Evolutionary conservation across 106 monocot genomes (phyloP).

Genomic region (Allium sativum): DNA sequence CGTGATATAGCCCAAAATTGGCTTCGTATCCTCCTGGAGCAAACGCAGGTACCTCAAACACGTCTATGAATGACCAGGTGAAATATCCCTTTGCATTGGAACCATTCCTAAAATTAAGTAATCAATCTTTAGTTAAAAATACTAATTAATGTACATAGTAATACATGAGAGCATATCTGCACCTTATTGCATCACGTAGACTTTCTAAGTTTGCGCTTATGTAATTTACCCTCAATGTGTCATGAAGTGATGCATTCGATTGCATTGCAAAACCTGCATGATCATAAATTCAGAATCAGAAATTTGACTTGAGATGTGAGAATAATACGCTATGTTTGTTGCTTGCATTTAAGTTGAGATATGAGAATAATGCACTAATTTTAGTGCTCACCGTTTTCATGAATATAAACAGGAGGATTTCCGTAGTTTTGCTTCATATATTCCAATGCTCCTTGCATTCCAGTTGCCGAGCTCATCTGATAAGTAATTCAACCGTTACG

Average conservation of each 20-base stretch:
- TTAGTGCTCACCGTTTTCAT: slow-evolving; percentile 42
- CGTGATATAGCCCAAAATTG: slow-evolving; percentile 28
- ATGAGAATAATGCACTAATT: too few relatives aligned
- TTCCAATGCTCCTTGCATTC: slow-evolving; percentile 24
- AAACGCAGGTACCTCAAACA: slow-evolving; percentile 25
- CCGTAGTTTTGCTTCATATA: slow-evolving; percentile 26
- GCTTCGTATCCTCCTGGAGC: slow-evolving; percentile 12
- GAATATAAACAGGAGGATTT: slow-evolving; percentile 33
- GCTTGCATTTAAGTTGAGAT: too few relatives aligned
- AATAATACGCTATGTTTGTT: too few relatives aligned
- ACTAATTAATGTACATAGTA: not conserved
- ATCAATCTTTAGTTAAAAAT: not conserved
- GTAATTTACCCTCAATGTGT: slow-evolving; percentile 8
- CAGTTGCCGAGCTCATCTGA: not conserved
- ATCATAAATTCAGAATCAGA: too few relatives aligned
- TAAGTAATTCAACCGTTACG: too few relatives aligned
- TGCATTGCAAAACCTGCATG: too few relatives aligned
- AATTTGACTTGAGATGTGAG: too few relatives aligned
- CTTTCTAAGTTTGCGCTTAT: slow-evolving; percentile 10
- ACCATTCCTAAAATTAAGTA: slow-evolving; percentile 34
- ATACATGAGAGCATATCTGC: not conserved
- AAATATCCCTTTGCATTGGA: slow-evolving; percentile 35
- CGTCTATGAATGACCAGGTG: slow-evolving; percentile 46
- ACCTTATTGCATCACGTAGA: slow-evolving; percentile 17
- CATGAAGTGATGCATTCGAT: slow-evolving; percentile 4